A percentile compares a stretch with the other conserved stretches of the same genome.
Evolutionary conservation across 1,139 yeast genomes (phyloP).

Genomic region (Debaryomycetaceae sp.): DNA sequence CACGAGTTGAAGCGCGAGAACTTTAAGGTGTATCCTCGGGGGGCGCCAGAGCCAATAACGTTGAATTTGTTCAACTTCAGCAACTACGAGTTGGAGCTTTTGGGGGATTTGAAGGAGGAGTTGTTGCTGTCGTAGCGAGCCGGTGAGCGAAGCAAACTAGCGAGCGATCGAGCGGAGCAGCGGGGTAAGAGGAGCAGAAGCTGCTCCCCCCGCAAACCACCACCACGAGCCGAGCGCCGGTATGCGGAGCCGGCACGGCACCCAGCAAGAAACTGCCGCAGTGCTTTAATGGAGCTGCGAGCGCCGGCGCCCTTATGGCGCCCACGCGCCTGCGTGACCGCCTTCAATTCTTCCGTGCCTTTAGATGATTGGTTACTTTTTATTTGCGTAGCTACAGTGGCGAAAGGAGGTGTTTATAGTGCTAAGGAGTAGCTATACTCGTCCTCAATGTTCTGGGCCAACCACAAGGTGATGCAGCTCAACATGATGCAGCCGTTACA

Average conservation of each 20-base stretch:
- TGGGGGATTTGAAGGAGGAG: constrained; percentile 41
- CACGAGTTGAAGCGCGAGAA: constrained; percentile 58
- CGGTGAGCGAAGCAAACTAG: background rate
- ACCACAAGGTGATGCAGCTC: constrained; percentile 85
- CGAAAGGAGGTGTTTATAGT: constrained; percentile 30
- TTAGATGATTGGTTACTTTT: too few relatives aligned
- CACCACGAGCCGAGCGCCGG: too few relatives aligned
- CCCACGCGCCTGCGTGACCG: too few relatives aligned
- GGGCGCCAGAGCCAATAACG: constrained; percentile 34
- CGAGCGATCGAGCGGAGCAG: constrained; percentile 1
- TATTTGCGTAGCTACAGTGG: background rate
- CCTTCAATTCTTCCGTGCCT: too few relatives aligned
- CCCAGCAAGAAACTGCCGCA: too few relatives aligned
- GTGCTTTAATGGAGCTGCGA: too few relatives aligned
- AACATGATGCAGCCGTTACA: constrained; percentile 78
- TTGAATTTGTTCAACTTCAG: constrained; percentile 52
- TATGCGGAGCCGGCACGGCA: too few relatives aligned
- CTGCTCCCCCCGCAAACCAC: background rate
- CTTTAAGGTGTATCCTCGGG: constrained; percentile 58
- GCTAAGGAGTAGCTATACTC: constrained; percentile 91
- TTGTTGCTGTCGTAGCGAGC: constrained; percentile 15
- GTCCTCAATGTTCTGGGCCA: constrained; percentile 91
- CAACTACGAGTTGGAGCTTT: constrained; percentile 46
- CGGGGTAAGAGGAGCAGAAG: background rate
- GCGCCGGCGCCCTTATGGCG: too few relatives aligned